These are phyloP conservation scores for Lachancea quebecensis DNA, from an alignment of 805 yeast species.

Conservation along the genomic window DNA sequence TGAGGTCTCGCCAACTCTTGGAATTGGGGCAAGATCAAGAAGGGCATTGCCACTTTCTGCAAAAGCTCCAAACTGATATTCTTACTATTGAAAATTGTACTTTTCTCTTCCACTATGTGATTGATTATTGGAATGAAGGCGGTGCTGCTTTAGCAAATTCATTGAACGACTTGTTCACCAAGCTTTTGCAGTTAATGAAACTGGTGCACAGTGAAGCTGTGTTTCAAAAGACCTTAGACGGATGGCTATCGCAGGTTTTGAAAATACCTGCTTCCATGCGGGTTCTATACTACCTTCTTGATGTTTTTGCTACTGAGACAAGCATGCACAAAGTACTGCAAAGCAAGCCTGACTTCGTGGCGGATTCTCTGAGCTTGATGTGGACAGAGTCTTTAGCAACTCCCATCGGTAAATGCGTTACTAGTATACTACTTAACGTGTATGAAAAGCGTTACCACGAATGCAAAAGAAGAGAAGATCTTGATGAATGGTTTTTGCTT, in stretches of 20 bases:
- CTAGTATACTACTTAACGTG: conserved; percentile 33
- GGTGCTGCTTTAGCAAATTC: conserved; percentile 69
- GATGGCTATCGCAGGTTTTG: conserved; percentile 44
- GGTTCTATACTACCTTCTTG: conserved; percentile 56
- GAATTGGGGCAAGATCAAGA: conserved; percentile 14
- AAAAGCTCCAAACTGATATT: conserved; percentile 12
- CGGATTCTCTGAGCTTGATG: conserved; percentile 43
- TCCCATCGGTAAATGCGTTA: conserved; percentile 53
- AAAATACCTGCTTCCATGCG: conserved; percentile 45
- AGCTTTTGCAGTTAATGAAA: conserved; percentile 40
- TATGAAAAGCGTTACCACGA: conserved; percentile 27
- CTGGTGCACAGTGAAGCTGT: conserved; percentile 14
- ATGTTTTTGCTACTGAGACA: conserved; percentile 44
- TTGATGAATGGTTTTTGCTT: conserved; percentile 38
- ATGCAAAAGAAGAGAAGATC: background rate
- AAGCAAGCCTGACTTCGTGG: conserved; percentile 41
- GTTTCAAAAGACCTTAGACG: conserved; percentile 24
- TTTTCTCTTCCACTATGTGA: conserved; percentile 43
- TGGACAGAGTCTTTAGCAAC: conserved; percentile 56
- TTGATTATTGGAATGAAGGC: conserved; percentile 66
- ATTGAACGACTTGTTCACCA: conserved; percentile 51
- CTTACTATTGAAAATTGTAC: conserved; percentile 23
- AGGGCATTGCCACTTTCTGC: conserved; percentile 7
- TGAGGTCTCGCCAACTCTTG: conserved; percentile 43
- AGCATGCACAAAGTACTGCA: conserved; percentile 38